Evolutionary conservation across 176 grass and related monocot genomes (phyloP), one percentile per base, ranked within the genome.

Genomic region (Oryza brachyantha): DNA sequence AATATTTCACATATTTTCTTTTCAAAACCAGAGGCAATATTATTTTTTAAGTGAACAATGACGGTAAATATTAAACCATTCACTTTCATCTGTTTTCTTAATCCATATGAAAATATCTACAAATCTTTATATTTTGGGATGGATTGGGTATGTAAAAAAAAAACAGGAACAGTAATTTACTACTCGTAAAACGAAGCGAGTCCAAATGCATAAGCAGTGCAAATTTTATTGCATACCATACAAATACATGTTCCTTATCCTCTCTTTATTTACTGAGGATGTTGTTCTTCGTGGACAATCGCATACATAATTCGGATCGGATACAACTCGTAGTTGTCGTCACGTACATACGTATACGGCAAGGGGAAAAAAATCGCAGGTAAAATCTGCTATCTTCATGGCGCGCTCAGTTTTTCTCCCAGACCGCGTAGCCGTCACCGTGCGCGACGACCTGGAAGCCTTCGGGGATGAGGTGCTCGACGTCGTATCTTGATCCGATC

Each of bases 401-500:
- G 31, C 4, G 31, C 38, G 6, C 75, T 80, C 64, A 84, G 35
- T 35, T 67, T 19, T 84, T 90, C 79, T 96, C 84, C 93, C 93
- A 93, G 16, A 96, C 76, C 0, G 87, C 85, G 37, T 90, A 96
- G 43, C 79, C 74, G 1, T 67, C 75, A n/a, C 93, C 90, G 46
- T 82, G 76, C 21, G 85, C 84, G 32, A 34, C 76, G 45, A 82
- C 64, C 57, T 86, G 68, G 37, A 83, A 90, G 11, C 91, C 83
- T 3, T 26, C 41, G 0, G 90, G 90, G 66, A 96, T 77, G 5
- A 96, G 67, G 66, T 84, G 74, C 8, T 12, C 50, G 0, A 85
- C 28, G 8, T 86, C 66, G 57, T 67, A 86, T 40, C 90, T 83
- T 69, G 87, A 2, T 5, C 93, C 90, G 31, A 96, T 55, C 85